Evolutionary conservation across 768 basidiomycete genomes (phyloP).

Genomic region (Serendipita vermifera): DNA sequence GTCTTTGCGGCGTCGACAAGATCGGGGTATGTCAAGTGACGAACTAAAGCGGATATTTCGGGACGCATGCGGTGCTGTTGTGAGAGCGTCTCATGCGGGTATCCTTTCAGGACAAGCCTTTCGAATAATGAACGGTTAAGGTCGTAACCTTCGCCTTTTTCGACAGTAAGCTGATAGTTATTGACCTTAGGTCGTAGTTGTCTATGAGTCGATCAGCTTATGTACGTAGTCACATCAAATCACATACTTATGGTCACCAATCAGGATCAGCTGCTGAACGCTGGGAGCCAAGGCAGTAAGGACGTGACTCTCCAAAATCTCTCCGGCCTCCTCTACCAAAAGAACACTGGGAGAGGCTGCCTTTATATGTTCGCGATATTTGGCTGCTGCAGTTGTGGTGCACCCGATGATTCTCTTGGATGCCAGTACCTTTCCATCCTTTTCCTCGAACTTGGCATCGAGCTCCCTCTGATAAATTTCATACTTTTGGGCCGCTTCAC

Average conservation of each 20-base stretch:
- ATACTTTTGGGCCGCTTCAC: slow-evolving; percentile 25
- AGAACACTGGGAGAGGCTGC: slow-evolving; percentile 38
- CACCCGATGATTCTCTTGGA: slow-evolving; percentile 49
- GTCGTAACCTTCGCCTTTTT: slow-evolving; percentile 54
- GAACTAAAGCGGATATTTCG: slow-evolving; percentile 51
- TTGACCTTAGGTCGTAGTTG: slow-evolving; percentile 64
- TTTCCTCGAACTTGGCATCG: slow-evolving; percentile 26
- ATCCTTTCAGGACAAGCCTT: slow-evolving; percentile 46
- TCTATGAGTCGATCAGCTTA: slow-evolving; percentile 24
- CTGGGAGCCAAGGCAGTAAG: slow-evolving; percentile 39
- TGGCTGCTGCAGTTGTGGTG: slow-evolving; percentile 59
- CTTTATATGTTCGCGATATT: slow-evolving; percentile 36
- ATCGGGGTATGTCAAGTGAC: slow-evolving; percentile 51
- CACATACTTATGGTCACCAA: slow-evolving; percentile 59
- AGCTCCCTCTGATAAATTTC: slow-evolving; percentile 30
- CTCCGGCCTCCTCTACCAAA: slow-evolving; percentile 61
- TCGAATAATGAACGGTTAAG: slow-evolving; percentile 59
- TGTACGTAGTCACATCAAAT: background rate
- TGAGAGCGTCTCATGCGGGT: slow-evolving; percentile 44
- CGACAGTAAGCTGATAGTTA: slow-evolving; percentile 48
- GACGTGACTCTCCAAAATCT: slow-evolving; percentile 56
- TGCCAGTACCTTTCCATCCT: slow-evolving; percentile 25
- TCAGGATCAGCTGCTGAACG: slow-evolving; percentile 45
- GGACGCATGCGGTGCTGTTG: slow-evolving; percentile 65
- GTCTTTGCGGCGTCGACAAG: slow-evolving; percentile 45